Percentiles rank a stretch among this genome's conserved stretches.
These are phyloP conservation scores for Alternaria arbusti DNA, from an alignment of 2,329 filamentous ascomycete genomes.

Conservation along the genomic window DNA sequence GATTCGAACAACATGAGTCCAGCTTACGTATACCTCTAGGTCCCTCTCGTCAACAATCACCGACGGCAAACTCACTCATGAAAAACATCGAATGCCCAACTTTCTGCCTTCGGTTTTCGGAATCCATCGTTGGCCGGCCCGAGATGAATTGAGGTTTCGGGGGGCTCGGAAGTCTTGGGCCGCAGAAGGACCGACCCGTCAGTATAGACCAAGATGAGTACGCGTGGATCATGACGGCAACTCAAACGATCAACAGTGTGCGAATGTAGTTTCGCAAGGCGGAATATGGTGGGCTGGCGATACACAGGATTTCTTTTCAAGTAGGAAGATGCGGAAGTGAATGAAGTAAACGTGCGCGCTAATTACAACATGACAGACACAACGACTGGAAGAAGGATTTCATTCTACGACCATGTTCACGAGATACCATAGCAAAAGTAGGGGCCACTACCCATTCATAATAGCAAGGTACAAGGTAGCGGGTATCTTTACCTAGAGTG, in stretches of 20 bases:
- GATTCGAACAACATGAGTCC: too few species aligned
- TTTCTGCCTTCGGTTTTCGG: neutral
- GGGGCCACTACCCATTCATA: neutral
- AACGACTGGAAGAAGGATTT: neutral
- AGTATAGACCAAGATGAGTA: neutral
- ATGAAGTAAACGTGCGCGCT: neutral
- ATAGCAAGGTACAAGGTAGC: neutral
- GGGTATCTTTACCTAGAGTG: neutral
- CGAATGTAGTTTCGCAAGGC: neutral
- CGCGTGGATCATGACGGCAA: neutral
- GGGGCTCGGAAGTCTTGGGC: neutral
- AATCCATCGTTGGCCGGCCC: neutral
- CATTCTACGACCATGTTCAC: neutral
- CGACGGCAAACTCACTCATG: neutral
- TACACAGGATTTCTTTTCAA: neutral
- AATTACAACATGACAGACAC: neutral
- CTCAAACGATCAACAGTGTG: neutral
- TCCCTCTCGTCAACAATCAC: neutral
- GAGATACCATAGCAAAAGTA: neutral
- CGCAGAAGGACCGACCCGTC: neutral
- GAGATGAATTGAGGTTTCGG: neutral
- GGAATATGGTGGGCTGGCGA: too few species aligned
- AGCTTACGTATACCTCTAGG: neutral
- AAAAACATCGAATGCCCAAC: too few species aligned
- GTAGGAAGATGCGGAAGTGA: neutral